Base-by-base conservation (phyloP, 768 basidiomycete species). In the Trametes meyenii region DNA sequence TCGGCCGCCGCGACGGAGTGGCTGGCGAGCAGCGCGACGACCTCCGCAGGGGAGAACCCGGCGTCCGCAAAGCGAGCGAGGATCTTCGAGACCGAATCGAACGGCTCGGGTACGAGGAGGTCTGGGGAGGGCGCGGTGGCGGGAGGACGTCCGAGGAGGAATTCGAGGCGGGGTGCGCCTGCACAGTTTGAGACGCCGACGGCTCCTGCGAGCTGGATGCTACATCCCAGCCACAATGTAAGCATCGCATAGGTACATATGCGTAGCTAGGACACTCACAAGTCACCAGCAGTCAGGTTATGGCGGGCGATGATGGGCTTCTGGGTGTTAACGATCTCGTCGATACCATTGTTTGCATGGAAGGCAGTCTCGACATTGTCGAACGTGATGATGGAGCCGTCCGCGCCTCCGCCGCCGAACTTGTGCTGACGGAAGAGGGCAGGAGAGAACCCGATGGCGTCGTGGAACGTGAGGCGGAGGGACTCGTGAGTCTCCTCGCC, bases 401-500 rank as follows among this genome's bases (percentile, higher is more conserved):
- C 69, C 35, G 69, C 69, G 19, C 69, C 69, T 29, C 65, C 67
- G 29, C 69, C 69, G 51, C 61, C 54, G 39, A 62, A 62, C 17
- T 29, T 40, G 55, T 45, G 55, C 49, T 50, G 38, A 11, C 55
- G 29, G 14, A 40, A 16, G 38, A 67, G 60, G 13, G 42, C 35
- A 16, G 59, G 55, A 13, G 63, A 67, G 53, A 64, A 56, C 19
- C 56, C 66, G 36, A 67, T 67, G 43, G 58, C 58, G 42, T 60
- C 63, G 53, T 64, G 69, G 66, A 70, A 73, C 36, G 61, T 66
- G 49, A 68, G 63, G 52, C 70, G 70, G 21, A 71, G 55, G 21
- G 62, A 66, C 51, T 71, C 70, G 48, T 71, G 70, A 1, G 70
- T 70, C 58, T 71, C 67, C 56, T 74, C 72, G 52, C 74, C 72